These are phyloP conservation scores for Aspergillus nomiae DNA, from an alignment of 2,329 filamentous ascomycete species.

Conservation along the genomic window DNA sequence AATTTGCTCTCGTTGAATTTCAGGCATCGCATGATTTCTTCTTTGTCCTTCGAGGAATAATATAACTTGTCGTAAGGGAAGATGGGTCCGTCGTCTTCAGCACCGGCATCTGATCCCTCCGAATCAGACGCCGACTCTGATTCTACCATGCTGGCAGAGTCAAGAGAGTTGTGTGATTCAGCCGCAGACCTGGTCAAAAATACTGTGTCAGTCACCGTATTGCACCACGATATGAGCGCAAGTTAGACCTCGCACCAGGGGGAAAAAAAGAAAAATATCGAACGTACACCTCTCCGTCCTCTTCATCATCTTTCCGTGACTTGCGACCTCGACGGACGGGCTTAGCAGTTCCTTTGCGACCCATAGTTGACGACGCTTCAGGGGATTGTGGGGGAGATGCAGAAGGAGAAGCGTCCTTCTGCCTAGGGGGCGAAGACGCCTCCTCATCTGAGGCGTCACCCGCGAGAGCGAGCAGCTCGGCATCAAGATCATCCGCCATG, in stretches of 20 bases:
- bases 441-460: conserved; percentile 64
- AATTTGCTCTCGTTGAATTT: conserved; percentile 87
- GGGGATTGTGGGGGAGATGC: conserved; percentile 50
- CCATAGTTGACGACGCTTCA: conserved; percentile 48
- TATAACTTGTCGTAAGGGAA: conserved; percentile 89
- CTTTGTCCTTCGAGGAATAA: conserved; percentile 71
- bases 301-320: conserved; percentile 63
- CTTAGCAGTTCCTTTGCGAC: conserved; percentile 50
- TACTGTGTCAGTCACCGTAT: conserved; percentile 14
- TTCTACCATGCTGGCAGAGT: conserved; percentile 87
- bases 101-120: conserved; percentile 54
- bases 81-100: conserved; percentile 54
- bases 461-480: conserved; percentile 89
- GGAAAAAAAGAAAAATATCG: conserved; percentile 10
- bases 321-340: conserved; percentile 46
- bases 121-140: conserved; percentile 80
- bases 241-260: too few relatives aligned
- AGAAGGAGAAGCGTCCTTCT: conserved; percentile 56
- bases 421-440: conserved; percentile 56
- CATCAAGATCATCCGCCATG: conserved; percentile 84
- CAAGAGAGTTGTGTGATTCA: conserved; percentile 70
- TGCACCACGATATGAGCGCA: neutral
- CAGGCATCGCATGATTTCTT: conserved; percentile 80
- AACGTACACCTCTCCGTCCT: conserved; percentile 82
- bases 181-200: conserved; percentile 62